These are phyloP conservation scores for Aegilops bicornis DNA, from an alignment of 176 grass and related monocot species.

Conservation along the genomic window DNA sequence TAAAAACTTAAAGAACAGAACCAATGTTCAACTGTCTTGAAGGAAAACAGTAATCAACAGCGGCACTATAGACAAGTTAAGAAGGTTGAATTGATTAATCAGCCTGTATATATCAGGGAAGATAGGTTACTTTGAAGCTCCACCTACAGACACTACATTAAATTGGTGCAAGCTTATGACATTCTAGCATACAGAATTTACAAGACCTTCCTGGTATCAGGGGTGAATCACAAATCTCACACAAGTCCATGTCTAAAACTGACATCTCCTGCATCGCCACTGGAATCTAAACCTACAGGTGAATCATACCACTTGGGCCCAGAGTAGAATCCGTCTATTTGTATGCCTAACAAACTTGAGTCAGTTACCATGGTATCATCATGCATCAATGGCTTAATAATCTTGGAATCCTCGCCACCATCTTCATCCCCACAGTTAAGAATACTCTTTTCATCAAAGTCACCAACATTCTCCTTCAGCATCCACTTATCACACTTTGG, in stretches of 20 bases:
- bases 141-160: slow-evolving; percentile 41
- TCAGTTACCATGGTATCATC: slow-evolving; percentile 75
- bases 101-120: slow-evolving; percentile 41
- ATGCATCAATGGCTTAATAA: slow-evolving; percentile 81
- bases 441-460: slow-evolving; percentile 92
- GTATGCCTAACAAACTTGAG: slow-evolving; percentile 75
- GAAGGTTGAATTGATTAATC: slow-evolving; percentile 39
- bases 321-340: slow-evolving; percentile 90
- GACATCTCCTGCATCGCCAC: slow-evolving; percentile 53
- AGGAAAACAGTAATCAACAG: slow-evolving; percentile 26
- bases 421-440: slow-evolving; percentile 85
- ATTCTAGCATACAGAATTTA: slow-evolving; percentile 93
- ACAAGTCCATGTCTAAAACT: slow-evolving; percentile 75
- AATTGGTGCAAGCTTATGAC: slow-evolving; percentile 46
- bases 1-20: slow-evolving; percentile 19
- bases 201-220: slow-evolving; percentile 48
- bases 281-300: slow-evolving; percentile 76
- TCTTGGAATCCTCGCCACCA: slow-evolving; percentile 73
- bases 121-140: slow-evolving; percentile 42
- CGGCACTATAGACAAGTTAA: slow-evolving; percentile 35
- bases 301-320: slow-evolving; percentile 96
- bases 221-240: slow-evolving; percentile 45
- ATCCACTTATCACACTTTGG: slow-evolving; percentile 92
- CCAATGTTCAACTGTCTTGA: slow-evolving; percentile 18
- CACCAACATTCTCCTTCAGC: slow-evolving; percentile 79